A percentile compares a stretch with the other conserved stretches of the same genome.
Evolutionary conservation across 192 early-diverging fungal species (phyloP).

Genomic region (Backusella circina): DNA sequence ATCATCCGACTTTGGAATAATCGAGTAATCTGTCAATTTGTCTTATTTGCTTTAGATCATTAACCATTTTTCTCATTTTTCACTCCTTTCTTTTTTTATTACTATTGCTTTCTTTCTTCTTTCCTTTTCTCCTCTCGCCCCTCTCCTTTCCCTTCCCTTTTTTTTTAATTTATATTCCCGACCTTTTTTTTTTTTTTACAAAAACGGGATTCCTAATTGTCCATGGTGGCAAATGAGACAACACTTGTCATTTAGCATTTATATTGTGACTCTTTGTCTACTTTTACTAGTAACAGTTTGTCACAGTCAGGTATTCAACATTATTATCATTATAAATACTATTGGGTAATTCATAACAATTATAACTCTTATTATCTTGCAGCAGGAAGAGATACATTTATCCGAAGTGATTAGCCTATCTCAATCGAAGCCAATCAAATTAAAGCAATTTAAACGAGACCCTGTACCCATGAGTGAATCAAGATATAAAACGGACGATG

Average conservation of each 20-base stretch:
- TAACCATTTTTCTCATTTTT: not conserved
- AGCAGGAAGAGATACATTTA: not conserved
- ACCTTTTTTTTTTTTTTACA: not conserved
- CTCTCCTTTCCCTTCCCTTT: not conserved
- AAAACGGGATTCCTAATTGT: not conserved
- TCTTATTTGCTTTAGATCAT: not conserved
- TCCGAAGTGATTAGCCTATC: not conserved
- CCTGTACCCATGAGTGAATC: not conserved
- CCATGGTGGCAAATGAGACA: not conserved
- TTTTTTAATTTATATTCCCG: not conserved
- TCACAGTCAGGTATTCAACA: not conserved
- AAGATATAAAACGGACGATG: not conserved
- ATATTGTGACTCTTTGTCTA: not conserved
- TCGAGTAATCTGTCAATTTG: not conserved
- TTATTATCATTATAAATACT: not conserved
- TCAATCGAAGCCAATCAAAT: not conserved
- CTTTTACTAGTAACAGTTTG: not conserved
- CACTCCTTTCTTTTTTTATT: not conserved
- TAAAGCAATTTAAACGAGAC: not conserved
- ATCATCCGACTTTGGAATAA: conserved; percentile 1
- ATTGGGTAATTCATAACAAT: not conserved
- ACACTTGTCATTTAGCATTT: not conserved
- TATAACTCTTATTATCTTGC: not conserved
- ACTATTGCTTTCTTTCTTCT: not conserved
- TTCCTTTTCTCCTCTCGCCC: not conserved